Evolutionary conservation across 2,329 filamentous ascomycete species (phyloP).

Genomic region (Verticillium nubilum): DNA sequence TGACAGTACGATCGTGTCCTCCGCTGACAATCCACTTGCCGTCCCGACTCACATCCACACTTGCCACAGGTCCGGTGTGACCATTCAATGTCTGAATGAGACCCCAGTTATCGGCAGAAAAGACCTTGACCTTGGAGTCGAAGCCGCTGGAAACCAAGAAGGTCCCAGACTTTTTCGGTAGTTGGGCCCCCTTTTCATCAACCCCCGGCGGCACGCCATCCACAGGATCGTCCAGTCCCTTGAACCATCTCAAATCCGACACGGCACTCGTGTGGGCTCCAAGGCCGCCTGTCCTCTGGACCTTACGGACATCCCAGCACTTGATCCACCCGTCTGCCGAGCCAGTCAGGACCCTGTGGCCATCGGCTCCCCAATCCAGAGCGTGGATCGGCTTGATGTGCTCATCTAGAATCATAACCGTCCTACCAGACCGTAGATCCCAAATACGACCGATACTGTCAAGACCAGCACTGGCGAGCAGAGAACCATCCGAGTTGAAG

Average conservation of each 20-base stretch:
- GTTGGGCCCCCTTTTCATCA: conserved; percentile 58
- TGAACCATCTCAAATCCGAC: conserved; percentile 90
- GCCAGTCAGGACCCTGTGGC: conserved; percentile 86
- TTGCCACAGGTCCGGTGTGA: conserved; percentile 87
- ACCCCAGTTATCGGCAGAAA: conserved; percentile 94
- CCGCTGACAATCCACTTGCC: conserved; percentile 91
- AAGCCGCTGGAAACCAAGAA: conserved; percentile 91
- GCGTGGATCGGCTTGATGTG: conserved; percentile 89
- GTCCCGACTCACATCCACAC: conserved; percentile 81
- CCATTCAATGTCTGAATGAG: conserved; percentile 81
- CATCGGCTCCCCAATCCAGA: conserved; percentile 87
- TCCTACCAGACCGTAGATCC: conserved; percentile 88
- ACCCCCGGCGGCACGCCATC: conserved; percentile 53
- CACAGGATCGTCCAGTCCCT: conserved; percentile 71
- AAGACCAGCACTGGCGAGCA: conserved; percentile 85
- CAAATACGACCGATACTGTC: conserved; percentile 94
- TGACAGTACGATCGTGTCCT: conserved; percentile 90
- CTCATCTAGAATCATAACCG: conserved; percentile 84
- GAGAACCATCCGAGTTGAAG: conserved; percentile 87
- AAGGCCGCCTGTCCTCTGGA: conserved; percentile 75
- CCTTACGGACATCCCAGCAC: conserved; percentile 94
- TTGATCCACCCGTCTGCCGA: conserved; percentile 95
- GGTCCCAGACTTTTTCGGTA: conserved; percentile 81
- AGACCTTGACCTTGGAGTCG: conserved; percentile 92
- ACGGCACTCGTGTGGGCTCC: conserved; percentile 90